Evolutionary conservation across 1,284 basidiomycete genomes (phyloP).

Genomic region (Marasmius tenuissimus): DNA sequence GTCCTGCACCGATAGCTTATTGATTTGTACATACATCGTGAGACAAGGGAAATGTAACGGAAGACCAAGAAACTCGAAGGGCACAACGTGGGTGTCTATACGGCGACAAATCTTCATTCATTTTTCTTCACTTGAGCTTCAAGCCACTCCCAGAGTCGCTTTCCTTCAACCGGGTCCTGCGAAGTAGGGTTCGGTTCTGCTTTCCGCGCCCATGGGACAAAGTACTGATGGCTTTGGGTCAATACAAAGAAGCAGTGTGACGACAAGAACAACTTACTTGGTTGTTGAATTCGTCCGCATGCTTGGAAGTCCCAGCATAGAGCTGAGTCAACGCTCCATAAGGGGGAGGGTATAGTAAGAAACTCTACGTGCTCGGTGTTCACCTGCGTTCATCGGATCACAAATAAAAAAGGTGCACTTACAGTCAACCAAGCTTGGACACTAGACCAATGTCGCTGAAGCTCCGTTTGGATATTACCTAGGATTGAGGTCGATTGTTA

Average conservation of each 20-base stretch:
- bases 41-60: no score
- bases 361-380: not conserved
- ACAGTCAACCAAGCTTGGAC: not conserved
- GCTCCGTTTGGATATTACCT: constrained; percentile 44
- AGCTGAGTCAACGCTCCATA: constrained; percentile 20
- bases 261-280: not conserved
- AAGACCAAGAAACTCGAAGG: no score
- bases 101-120: no score
- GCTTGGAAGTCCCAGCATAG: constrained; percentile 16
- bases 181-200: constrained; percentile 12
- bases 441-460: constrained; percentile 28
- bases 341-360: not conserved
- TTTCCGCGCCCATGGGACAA: constrained; percentile 17
- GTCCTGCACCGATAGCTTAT: no score
- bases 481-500: constrained; percentile 1
- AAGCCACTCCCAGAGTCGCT: constrained; percentile 14
- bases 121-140: no score
- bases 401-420: not conserved
- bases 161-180: constrained; percentile 10
- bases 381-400: no score
- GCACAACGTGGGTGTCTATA: no score
- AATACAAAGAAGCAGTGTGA: not conserved
- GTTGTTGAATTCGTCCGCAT: constrained; percentile 16
- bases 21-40: no score
- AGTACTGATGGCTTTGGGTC: constrained; percentile 12